Evolutionary conservation across 2,329 filamentous ascomycete species (phyloP).

Genomic region (Rhexocercosporidium sp.): DNA sequence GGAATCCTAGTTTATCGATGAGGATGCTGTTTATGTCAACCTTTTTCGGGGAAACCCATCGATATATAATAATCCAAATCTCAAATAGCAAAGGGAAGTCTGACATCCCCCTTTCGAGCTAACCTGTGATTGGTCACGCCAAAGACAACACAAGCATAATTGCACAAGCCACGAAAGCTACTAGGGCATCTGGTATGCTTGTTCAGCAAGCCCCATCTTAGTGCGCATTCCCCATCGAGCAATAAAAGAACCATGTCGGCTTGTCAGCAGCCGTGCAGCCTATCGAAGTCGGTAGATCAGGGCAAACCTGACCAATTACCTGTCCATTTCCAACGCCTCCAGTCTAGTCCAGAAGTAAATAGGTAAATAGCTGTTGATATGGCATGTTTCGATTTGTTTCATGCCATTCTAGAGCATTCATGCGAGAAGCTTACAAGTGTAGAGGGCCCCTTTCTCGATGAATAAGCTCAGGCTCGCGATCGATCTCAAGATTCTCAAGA

Average conservation of each 20-base stretch:
- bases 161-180: neutral
- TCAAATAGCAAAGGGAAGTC: neutral
- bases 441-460: neutral
- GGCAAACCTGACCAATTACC: neutral
- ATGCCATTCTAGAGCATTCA: too few relatives aligned
- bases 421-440: neutral
- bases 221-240: neutral
- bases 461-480: neutral
- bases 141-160: neutral
- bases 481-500: too few relatives aligned
- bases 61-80: neutral
- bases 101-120: neutral
- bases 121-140: neutral
- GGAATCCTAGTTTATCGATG: neutral
- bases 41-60: neutral
- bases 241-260: neutral
- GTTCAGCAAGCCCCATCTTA: neutral
- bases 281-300: neutral
- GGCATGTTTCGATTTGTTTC: neutral
- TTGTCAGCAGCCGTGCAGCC: slow-evolving; percentile 1
- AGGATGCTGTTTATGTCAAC: neutral
- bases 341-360: neutral
- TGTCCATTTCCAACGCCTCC: neutral
- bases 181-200: neutral
- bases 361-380: neutral